Evolutionary conservation across 2,329 filamentous ascomycete genomes (phyloP).

Genomic region (Penicillium sp.): DNA sequence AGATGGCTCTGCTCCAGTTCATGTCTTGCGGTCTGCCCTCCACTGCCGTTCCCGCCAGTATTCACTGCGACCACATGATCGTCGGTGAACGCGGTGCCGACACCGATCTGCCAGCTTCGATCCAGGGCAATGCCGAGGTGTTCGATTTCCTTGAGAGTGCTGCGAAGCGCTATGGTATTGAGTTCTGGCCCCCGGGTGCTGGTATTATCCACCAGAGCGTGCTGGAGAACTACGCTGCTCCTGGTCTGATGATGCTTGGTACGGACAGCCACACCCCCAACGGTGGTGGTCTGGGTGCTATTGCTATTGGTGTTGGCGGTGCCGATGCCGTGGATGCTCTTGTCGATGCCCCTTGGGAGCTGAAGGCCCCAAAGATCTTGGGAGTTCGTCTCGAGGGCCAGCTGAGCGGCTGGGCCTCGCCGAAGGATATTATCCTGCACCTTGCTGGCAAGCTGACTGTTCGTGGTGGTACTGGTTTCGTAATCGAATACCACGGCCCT

Average conservation of each 20-base stretch:
- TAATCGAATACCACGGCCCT: slow-evolving; percentile 61
- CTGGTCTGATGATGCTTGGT: slow-evolving; percentile 97
- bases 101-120: slow-evolving; percentile 79
- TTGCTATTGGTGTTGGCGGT: slow-evolving; percentile 93
- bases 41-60: slow-evolving; percentile 92
- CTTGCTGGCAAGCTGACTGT: slow-evolving; percentile 95
- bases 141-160: slow-evolving; percentile 97
- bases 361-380: slow-evolving; percentile 96
- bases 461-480: slow-evolving; percentile 94
- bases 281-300: slow-evolving; percentile 92
- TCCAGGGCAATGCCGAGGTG: slow-evolving; percentile 91
- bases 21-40: slow-evolving; percentile 91
- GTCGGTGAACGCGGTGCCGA: slow-evolving; percentile 90
- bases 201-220: slow-evolving; percentile 98
- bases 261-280: slow-evolving; percentile 98
- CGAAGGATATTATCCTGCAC: slow-evolving; percentile 98
- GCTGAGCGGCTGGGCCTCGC: slow-evolving; percentile 86
- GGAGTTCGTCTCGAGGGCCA: slow-evolving; percentile 92
- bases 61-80: slow-evolving; percentile 99
- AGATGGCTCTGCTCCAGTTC: slow-evolving; percentile 98
- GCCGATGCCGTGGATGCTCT: slow-evolving; percentile 98
- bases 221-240: slow-evolving; percentile 95
- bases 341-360: slow-evolving; percentile 94
- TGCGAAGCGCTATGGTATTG: slow-evolving; percentile 85
- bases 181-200: slow-evolving; percentile 92